Evolutionary conservation across 495 filamentous ascomycete genomes (phyloP).

Genomic region (Aspergillus affinis): DNA sequence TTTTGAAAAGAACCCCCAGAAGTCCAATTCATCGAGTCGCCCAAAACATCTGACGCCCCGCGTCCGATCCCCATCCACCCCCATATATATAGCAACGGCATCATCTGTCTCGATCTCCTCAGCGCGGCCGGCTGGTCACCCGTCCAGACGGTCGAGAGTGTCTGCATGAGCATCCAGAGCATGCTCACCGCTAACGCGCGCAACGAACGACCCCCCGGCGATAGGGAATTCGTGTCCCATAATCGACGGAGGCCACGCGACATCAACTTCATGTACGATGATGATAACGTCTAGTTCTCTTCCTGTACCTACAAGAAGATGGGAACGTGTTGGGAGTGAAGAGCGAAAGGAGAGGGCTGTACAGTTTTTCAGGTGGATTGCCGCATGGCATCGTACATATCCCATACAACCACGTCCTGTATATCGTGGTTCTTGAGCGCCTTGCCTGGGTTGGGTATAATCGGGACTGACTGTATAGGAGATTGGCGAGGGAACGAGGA

Average conservation of each 20-base stretch:
- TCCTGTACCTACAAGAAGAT: neutral
- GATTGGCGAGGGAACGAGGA: neutral
- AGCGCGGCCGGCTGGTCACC: slow-evolving; percentile 88
- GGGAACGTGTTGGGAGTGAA: neutral
- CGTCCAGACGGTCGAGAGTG: slow-evolving; percentile 93
- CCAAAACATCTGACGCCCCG: slow-evolving; percentile 38
- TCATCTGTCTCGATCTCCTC: slow-evolving; percentile 95
- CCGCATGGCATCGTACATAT: neutral
- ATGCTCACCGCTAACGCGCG: slow-evolving; percentile 95
- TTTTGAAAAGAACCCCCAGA: slow-evolving; percentile 75
- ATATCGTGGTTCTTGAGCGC: neutral
- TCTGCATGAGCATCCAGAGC: slow-evolving; percentile 97
- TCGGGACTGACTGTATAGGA: neutral
- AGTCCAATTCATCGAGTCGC: slow-evolving; percentile 74
- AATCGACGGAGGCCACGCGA: slow-evolving; percentile 78
- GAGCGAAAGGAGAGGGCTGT: neutral
- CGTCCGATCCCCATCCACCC: slow-evolving; percentile 92
- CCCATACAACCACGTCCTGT: neutral
- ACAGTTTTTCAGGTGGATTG: neutral
- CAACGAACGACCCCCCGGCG: slow-evolving; percentile 81
- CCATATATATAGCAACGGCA: slow-evolving; percentile 96
- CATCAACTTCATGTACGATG: slow-evolving; percentile 86
- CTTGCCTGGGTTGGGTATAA: neutral
- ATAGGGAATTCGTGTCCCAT: slow-evolving; percentile 78
- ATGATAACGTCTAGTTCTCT: slow-evolving; percentile 67